phyloP scores from a whole-genome alignment of 2,329 filamentous ascomycete genomes.

The Amauroascus niger region DNA sequence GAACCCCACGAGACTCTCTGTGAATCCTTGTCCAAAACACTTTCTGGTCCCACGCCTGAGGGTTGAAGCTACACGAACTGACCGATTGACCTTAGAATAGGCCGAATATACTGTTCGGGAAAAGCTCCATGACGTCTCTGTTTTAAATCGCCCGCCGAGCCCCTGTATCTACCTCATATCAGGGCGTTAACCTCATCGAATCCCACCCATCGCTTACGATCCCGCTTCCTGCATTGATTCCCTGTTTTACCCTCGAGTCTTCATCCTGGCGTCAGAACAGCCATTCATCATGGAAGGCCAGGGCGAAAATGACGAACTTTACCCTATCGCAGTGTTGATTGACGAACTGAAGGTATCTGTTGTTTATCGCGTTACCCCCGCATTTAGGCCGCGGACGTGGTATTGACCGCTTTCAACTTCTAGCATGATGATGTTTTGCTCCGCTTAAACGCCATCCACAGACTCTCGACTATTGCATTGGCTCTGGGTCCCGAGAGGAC shows the following conservation, averaged over 20 bases:
- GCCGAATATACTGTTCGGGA: neutral
- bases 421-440: constrained; percentile 98
- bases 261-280: constrained; percentile 7
- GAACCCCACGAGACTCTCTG: constrained; percentile 13
- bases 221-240: constrained; percentile 2
- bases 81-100: constrained; percentile 1
- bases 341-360: constrained; percentile 89
- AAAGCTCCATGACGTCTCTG: constrained; percentile 6
- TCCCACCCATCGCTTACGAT: constrained; percentile 1
- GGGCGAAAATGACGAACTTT: constrained; percentile 94
- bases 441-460: constrained; percentile 95
- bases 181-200: neutral
- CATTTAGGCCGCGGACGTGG: neutral
- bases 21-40: constrained; percentile 10
- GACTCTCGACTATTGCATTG: constrained; percentile 94
- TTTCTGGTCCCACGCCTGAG: constrained; percentile 4
- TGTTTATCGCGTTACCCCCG: constrained; percentile 15
- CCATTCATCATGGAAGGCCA: constrained; percentile 72
- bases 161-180: neutral
- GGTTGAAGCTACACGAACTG: constrained; percentile 8
- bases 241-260: neutral
- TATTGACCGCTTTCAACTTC: constrained; percentile 15
- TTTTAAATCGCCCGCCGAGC: constrained; percentile 6
- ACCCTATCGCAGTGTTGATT: constrained; percentile 98
- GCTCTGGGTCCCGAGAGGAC: constrained; percentile 93